phyloP scores from a whole-genome alignment of 257 asterid species.

The Solanum sitiens region DNA sequence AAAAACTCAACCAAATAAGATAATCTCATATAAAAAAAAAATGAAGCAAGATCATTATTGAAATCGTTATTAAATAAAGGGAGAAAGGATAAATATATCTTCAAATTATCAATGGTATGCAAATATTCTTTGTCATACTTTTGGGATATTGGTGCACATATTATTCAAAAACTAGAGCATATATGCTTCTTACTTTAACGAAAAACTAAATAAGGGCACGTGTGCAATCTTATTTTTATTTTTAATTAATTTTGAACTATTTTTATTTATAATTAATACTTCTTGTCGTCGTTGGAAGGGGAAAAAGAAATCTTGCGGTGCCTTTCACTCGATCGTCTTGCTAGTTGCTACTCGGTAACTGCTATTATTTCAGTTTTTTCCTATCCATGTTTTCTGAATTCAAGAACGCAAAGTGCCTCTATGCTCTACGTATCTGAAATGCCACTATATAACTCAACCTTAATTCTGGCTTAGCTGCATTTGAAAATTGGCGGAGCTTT shows the following conservation, averaged over 20 bases:
- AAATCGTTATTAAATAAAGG: too few relatives aligned
- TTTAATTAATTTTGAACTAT: too few relatives aligned
- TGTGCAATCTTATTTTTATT: too few relatives aligned
- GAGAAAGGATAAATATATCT: too few relatives aligned
- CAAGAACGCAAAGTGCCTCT: not conserved
- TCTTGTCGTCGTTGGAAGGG: not conserved
- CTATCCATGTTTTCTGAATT: not conserved
- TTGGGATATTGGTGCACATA: fast-evolving
- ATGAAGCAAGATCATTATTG: too few relatives aligned
- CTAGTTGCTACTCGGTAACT: too few relatives aligned
- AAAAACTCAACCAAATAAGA: not conserved
- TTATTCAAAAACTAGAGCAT: fast-evolving
- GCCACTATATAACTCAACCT: not conserved
- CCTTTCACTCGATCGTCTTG: not conserved
- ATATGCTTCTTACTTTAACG: too few relatives aligned
- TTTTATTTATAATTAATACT: not conserved
- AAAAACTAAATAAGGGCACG: too few relatives aligned
- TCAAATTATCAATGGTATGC: fast-evolving
- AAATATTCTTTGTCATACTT: fast-evolving
- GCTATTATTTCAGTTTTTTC: not conserved
- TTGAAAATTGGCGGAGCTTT: not conserved
- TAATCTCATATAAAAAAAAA: not conserved
- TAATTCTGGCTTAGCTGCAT: not conserved
- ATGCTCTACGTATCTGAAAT: not conserved
- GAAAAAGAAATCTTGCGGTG: not conserved